Evolutionary conservation across 768 basidiomycete species (phyloP).

Genomic region (Chalciporus chontae): DNA sequence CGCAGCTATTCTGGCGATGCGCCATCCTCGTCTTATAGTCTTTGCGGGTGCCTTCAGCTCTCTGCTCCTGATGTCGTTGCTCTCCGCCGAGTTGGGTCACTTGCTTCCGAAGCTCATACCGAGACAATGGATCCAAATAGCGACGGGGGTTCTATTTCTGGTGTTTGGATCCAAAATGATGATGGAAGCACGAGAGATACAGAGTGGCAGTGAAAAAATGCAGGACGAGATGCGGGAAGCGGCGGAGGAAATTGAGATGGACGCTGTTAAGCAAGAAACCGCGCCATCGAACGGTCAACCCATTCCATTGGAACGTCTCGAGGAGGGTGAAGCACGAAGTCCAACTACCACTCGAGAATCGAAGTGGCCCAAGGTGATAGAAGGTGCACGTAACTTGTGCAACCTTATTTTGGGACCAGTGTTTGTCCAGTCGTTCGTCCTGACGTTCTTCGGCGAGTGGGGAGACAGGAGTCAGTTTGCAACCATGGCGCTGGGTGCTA

Average conservation of each 20-base stretch:
- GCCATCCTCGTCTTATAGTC: constrained; percentile 81
- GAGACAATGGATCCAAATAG: constrained; percentile 57
- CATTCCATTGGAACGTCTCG: constrained; percentile 72
- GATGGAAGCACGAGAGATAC: constrained; percentile 80
- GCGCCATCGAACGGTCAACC: constrained; percentile 32
- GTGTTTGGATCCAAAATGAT: constrained; percentile 91
- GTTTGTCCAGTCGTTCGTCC: constrained; percentile 90
- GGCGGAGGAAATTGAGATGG: constrained; percentile 91
- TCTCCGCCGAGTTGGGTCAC: constrained; percentile 92
- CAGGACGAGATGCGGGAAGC: constrained; percentile 94
- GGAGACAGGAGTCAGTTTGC: constrained; percentile 97
- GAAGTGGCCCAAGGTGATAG: constrained; percentile 32
- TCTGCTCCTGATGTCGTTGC: constrained; percentile 87
- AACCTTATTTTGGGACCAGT: constrained; percentile 85
- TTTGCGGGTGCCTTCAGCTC: constrained; percentile 88
- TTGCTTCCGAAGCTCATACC: constrained; percentile 85
- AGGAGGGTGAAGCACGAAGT: constrained; percentile 51
- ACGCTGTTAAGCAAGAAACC: constrained; percentile 48
- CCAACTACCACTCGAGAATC: constrained; percentile 14
- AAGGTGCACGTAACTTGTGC: constrained; percentile 80
- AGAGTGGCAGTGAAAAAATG: constrained; percentile 73
- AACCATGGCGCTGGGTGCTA: constrained; percentile 92
- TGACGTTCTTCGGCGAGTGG: constrained; percentile 99
- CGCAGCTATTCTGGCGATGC: constrained; percentile 90
- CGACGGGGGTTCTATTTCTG: constrained; percentile 81